Percentiles rank a stretch among this genome's conserved stretches.
These are phyloP conservation scores for Hamigera avellanea DNA, from an alignment of 495 filamentous ascomycete genomes.

Conservation along the genomic window DNA sequence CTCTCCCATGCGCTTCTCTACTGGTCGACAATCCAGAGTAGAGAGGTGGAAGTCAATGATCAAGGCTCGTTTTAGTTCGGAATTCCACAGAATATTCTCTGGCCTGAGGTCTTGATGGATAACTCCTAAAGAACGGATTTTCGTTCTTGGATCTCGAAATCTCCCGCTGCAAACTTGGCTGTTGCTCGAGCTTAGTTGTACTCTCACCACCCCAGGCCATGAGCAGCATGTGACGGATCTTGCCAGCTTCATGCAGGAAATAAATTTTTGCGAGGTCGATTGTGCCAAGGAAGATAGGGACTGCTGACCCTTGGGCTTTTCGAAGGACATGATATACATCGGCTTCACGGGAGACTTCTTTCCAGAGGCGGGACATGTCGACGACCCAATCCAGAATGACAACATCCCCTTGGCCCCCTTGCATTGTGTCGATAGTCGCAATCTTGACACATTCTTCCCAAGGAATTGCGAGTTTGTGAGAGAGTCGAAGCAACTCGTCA, in stretches of 20 bases:
- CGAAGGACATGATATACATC: constrained; percentile 16
- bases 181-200: background rate
- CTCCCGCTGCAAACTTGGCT: background rate
- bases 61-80: constrained; percentile 7
- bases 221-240: background rate
- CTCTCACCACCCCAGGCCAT: constrained; percentile 1
- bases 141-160: constrained; percentile 1
- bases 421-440: too few species aligned
- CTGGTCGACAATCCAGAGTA: background rate
- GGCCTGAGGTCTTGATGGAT: constrained; percentile 6
- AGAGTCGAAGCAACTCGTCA: too few species aligned
- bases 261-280: constrained; percentile 18
- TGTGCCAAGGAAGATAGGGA: constrained; percentile 10
- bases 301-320: constrained; percentile 5
- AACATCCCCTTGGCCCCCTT: too few species aligned
- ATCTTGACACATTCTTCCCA: too few species aligned
- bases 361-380: constrained; percentile 9
- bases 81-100: constrained; percentile 11
- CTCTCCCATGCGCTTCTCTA: background rate
- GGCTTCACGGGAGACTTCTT: constrained; percentile 22
- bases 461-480: too few species aligned
- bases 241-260: background rate
- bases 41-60: constrained; percentile 15
- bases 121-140: constrained; percentile 6
- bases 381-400: too few species aligned